These are phyloP conservation scores for Notholithocarpus densiflorus DNA, from an alignment of 306 rosid genomes.

Conservation along the genomic window DNA sequence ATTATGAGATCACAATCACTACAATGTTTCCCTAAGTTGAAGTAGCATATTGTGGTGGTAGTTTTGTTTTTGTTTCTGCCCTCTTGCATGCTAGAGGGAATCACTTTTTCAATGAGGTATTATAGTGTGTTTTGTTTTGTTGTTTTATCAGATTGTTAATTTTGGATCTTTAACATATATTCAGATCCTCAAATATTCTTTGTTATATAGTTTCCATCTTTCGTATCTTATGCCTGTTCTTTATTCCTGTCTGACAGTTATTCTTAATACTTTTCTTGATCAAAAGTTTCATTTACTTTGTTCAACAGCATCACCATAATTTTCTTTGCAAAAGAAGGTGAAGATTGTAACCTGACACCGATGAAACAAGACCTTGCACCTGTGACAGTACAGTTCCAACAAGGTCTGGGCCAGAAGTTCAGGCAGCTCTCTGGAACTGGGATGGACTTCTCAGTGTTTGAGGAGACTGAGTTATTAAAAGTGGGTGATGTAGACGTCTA, in stretches of 20 bases:
- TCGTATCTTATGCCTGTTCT: neutral
- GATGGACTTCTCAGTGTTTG: slow-evolving; percentile 60
- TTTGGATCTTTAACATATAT: neutral
- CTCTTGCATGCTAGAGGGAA: neutral
- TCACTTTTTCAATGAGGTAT: neutral
- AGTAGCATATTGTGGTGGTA: neutral
- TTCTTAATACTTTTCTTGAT: slow-evolving; percentile 21
- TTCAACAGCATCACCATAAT: slow-evolving; percentile 67
- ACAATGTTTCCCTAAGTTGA: neutral
- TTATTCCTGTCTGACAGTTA: neutral
- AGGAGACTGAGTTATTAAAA: slow-evolving; percentile 65
- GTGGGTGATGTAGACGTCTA: slow-evolving; percentile 56
- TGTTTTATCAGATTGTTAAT: neutral
- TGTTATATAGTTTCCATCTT: neutral
- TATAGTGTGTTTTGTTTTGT: neutral
- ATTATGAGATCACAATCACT: neutral
- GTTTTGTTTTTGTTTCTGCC: neutral
- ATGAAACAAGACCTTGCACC: slow-evolving; percentile 60
- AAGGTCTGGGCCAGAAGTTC: slow-evolving; percentile 97
- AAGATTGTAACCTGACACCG: slow-evolving; percentile 66
- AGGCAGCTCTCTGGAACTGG: slow-evolving; percentile 79
- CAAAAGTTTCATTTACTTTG: slow-evolving; percentile 20
- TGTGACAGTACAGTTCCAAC: slow-evolving; percentile 61
- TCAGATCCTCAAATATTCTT: neutral
- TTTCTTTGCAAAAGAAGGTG: slow-evolving; percentile 95